These are phyloP conservation scores for Phaffomyces opuntiae DNA, from an alignment of 805 yeast species.

Conservation along the genomic window DNA sequence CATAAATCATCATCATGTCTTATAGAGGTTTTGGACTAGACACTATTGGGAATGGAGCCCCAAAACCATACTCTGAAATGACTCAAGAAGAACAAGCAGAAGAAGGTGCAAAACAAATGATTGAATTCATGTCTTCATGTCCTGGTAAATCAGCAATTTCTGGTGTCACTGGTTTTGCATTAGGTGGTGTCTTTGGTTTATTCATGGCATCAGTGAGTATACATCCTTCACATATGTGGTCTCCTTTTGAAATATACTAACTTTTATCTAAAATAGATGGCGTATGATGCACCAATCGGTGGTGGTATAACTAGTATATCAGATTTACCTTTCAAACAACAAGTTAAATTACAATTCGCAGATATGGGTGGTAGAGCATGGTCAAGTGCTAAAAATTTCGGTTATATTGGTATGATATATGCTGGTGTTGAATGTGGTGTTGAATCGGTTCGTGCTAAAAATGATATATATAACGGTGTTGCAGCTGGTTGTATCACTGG, in stretches of 20 bases:
- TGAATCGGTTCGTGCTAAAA: constrained; percentile 81
- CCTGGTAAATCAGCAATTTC: constrained; percentile 91
- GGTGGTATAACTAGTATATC: constrained; percentile 52
- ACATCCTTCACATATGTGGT: too few relatives aligned
- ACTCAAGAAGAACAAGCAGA: constrained; percentile 91
- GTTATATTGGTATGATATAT: constrained; percentile 84
- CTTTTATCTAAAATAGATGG: constrained; percentile 34
- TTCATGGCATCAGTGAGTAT: constrained; percentile 66
- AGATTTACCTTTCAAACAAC: constrained; percentile 87
- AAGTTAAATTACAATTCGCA: constrained; percentile 80
- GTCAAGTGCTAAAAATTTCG: constrained; percentile 88
- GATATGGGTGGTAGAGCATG: constrained; percentile 92
- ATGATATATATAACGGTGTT: constrained; percentile 86
- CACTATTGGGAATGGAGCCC: constrained; percentile 32
- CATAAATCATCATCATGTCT: constrained; percentile 22
- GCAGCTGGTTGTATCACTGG: constrained; percentile 96
- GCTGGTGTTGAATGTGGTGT: constrained; percentile 89
- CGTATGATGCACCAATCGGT: constrained; percentile 76
- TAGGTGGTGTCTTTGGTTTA: constrained; percentile 88
- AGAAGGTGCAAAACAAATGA: constrained; percentile 77
- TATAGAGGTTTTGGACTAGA: constrained; percentile 37
- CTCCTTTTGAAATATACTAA: background rate
- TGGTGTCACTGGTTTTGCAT: constrained; percentile 88
- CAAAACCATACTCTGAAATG: constrained; percentile 59
- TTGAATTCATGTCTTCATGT: constrained; percentile 82